Conservation (phyloP, 2,329 filamentous ascomycete species). For the Raffaelea albimanens region DNA sequence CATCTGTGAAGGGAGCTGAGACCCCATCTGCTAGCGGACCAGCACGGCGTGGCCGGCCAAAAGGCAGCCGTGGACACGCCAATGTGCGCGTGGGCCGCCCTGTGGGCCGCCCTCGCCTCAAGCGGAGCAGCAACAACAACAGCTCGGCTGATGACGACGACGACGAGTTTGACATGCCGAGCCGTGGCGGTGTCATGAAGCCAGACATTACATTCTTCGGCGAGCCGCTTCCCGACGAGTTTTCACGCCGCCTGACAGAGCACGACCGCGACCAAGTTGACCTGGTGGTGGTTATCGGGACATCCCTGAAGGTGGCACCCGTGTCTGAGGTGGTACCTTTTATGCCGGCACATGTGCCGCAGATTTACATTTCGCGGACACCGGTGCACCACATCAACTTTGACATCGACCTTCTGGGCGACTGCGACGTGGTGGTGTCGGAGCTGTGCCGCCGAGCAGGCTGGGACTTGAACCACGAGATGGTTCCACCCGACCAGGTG, state of each 20-base stretch:
- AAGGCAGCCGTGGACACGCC: conserved; percentile 7
- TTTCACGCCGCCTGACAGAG: conserved; percentile 70
- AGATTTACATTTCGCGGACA: conserved; percentile 82
- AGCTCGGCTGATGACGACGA: conserved; percentile 42
- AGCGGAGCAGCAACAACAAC: conserved; percentile 29
- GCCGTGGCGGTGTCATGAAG: conserved; percentile 76
- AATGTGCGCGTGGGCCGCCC: conserved; percentile 21
- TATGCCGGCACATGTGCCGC: conserved; percentile 69
- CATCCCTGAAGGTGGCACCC: conserved; percentile 88
- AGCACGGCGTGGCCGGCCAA: neutral
- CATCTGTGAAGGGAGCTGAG: conserved; percentile 14
- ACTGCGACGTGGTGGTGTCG: conserved; percentile 82
- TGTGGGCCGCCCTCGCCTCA: conserved; percentile 24
- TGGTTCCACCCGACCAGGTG: conserved; percentile 61
- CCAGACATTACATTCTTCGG: conserved; percentile 98
- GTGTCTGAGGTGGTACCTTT: conserved; percentile 85
- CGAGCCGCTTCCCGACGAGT: conserved; percentile 76
- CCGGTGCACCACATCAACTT: conserved; percentile 86
- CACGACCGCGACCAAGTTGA: conserved; percentile 75
- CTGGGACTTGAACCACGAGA: conserved; percentile 74
- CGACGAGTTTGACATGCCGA: conserved; percentile 40
- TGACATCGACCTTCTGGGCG: conserved; percentile 90
- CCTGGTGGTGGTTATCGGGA: conserved; percentile 91
- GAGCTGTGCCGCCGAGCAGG: conserved; percentile 75
- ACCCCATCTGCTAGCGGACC: neutral